Percentiles rank a stretch among this genome's conserved stretches.
Conservation (phyloP, 371 early-diverging fungal species). For the Mortierella sp. region DNA sequence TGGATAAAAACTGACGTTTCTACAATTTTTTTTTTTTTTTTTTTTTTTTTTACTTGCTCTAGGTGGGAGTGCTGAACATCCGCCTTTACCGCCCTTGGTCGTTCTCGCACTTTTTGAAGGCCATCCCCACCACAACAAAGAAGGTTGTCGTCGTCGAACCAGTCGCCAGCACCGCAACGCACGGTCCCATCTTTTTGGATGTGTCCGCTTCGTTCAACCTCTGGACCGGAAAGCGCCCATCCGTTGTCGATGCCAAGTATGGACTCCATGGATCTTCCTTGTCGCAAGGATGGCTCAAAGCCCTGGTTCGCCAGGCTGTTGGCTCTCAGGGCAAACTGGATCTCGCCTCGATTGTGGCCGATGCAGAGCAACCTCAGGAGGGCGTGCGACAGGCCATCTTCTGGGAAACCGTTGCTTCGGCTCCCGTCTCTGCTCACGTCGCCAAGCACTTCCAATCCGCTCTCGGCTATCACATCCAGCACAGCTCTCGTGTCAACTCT, state of each 20-base stretch:
- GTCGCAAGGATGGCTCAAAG: constrained; percentile 41
- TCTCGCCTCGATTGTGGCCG: constrained; percentile 21
- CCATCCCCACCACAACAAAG: constrained; percentile 70
- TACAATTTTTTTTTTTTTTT: constrained; percentile 1
- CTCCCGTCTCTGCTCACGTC: constrained; percentile 60
- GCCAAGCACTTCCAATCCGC: constrained; percentile 63
- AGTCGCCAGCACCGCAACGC: constrained; percentile 44
- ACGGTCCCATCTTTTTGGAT: constrained; percentile 74
- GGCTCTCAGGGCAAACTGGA: constrained; percentile 18
- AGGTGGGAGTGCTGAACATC: constrained; percentile 77
- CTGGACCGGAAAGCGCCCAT: constrained; percentile 52
- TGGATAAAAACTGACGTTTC: not conserved
- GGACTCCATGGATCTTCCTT: constrained; percentile 34
- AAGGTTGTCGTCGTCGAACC: constrained; percentile 69
- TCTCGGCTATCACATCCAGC: constrained; percentile 52
- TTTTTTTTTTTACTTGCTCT: not conserved
- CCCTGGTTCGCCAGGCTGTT: constrained; percentile 35
- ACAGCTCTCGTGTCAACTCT: constrained; percentile 63
- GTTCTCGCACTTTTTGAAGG: constrained; percentile 71
- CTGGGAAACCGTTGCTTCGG: constrained; percentile 72
- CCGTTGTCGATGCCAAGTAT: constrained; percentile 52
- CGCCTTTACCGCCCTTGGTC: constrained; percentile 88
- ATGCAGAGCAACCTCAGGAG: constrained; percentile 16
- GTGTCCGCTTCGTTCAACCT: constrained; percentile 78
- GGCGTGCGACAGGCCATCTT: constrained; percentile 66